These are phyloP conservation scores for Nemophila menziesii DNA, from an alignment of 257 asterid genomes.

Conservation along the genomic window DNA sequence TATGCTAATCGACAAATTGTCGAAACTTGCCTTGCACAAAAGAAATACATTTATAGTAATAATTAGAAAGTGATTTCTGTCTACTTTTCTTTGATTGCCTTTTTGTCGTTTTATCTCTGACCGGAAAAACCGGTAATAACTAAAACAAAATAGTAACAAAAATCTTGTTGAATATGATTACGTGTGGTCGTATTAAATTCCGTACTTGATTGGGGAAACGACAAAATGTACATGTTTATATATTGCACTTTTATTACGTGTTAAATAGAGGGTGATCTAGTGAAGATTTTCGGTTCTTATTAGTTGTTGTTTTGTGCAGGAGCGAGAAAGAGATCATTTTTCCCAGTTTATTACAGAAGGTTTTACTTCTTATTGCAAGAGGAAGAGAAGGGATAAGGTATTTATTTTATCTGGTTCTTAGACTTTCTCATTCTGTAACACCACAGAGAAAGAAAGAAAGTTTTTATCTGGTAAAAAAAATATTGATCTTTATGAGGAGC, in stretches of 20 bases:
- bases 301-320: slow-evolving; percentile 33
- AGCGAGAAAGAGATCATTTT: slow-evolving; percentile 92
- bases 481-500: too few species aligned
- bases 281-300: neutral
- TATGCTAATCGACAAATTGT: too few species aligned
- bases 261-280: neutral
- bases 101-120: neutral
- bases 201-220: neutral
- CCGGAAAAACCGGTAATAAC: neutral
- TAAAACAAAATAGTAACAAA: neutral
- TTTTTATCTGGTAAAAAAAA: too few species aligned
- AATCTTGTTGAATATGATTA: neutral
- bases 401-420: neutral
- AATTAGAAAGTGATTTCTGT: too few species aligned
- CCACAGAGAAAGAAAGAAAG: neutral
- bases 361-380: slow-evolving; percentile 92
- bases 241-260: neutral
- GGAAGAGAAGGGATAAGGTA: slow-evolving; percentile 96
- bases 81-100: too few species aligned
- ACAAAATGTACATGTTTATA: neutral
- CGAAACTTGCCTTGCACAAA: too few species aligned
- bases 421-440: neutral
- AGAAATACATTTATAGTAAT: too few species aligned
- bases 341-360: slow-evolving; percentile 96
- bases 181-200: neutral